Conservation (phyloP, 306 rosid genomes). For the Rosa lucieae region DNA sequence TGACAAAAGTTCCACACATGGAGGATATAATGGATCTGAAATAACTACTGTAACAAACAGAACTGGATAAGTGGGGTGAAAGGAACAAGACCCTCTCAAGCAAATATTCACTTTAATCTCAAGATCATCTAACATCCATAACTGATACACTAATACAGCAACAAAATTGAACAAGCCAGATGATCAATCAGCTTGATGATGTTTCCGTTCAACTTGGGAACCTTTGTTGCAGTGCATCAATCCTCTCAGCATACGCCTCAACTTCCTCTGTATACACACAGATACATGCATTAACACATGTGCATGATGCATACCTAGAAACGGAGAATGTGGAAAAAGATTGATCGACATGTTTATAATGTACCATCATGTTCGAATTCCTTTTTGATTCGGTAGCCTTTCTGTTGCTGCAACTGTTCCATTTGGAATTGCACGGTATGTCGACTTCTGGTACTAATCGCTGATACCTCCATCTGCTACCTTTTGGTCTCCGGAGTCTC, state of each 20-base stretch:
- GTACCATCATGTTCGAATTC: conserved; percentile 28
- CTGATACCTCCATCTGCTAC: conserved; percentile 21
- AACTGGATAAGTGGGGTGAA: conserved; percentile 3
- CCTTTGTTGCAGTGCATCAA: conserved; percentile 25
- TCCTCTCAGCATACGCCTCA: conserved; percentile 36
- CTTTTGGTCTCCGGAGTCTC: conserved; percentile 12
- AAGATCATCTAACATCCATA: background rate
- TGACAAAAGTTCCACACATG: background rate
- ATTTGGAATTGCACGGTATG: conserved; percentile 28
- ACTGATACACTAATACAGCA: background rate
- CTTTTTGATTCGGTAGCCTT: conserved; percentile 20
- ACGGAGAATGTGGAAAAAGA: background rate
- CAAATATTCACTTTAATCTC: background rate
- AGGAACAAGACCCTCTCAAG: background rate
- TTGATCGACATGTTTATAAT: background rate
- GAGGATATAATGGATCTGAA: background rate
- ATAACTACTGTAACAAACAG: background rate
- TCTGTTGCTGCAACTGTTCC: conserved; percentile 16
- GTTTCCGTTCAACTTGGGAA: conserved; percentile 2
- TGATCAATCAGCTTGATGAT: conserved; percentile 5
- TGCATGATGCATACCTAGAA: background rate
- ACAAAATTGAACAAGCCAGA: background rate
- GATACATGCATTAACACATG: background rate
- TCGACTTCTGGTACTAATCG: conserved; percentile 31
- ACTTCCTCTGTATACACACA: conserved; percentile 32